Percentiles rank a stretch among this genome's conserved stretches.
These are phyloP conservation scores for Malassezia dermatis DNA, from an alignment of 1,284 basidiomycete genomes.

Conservation along the genomic window DNA sequence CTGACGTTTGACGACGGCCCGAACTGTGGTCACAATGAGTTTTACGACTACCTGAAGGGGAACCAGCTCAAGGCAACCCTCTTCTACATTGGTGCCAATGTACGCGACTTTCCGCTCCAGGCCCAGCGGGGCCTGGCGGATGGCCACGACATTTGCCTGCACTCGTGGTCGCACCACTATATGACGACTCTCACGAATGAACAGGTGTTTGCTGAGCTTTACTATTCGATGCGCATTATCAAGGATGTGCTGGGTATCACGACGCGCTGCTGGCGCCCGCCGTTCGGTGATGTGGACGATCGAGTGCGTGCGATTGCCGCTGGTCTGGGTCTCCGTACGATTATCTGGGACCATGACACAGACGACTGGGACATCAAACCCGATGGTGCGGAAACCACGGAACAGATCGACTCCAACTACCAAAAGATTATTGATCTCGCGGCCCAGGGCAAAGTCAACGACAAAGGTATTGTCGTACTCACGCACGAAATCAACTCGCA, in stretches of 20 bases:
- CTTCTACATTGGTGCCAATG: constrained; percentile 52
- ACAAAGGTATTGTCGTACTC: constrained; percentile 38
- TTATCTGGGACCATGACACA: constrained; percentile 52
- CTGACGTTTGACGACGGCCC: constrained; percentile 53
- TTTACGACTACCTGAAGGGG: constrained; percentile 52
- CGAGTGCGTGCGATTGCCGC: constrained; percentile 53
- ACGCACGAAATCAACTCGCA: constrained; percentile 41
- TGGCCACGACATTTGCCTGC: constrained; percentile 39
- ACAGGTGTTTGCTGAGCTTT: constrained; percentile 54
- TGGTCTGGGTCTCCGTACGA: constrained; percentile 51
- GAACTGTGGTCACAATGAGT: constrained; percentile 51
- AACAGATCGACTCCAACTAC: constrained; percentile 50
- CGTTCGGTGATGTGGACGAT: constrained; percentile 54
- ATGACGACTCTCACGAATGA: constrained; percentile 53
- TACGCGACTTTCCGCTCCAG: constrained; percentile 54
- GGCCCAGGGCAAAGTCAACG: constrained; percentile 41
- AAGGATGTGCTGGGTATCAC: constrained; percentile 53
- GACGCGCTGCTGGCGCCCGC: constrained; percentile 51
- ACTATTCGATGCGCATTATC: constrained; percentile 53
- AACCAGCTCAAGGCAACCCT: constrained; percentile 54
- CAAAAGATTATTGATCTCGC: constrained; percentile 43
- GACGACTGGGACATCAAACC: constrained; percentile 50
- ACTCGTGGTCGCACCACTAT: constrained; percentile 51
- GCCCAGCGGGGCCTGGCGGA: constrained; percentile 50
- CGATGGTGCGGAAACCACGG: constrained; percentile 42